Evolutionary conservation across 176 grass and related monocot genomes (phyloP).

Genomic region (Triticum turgidum): DNA sequence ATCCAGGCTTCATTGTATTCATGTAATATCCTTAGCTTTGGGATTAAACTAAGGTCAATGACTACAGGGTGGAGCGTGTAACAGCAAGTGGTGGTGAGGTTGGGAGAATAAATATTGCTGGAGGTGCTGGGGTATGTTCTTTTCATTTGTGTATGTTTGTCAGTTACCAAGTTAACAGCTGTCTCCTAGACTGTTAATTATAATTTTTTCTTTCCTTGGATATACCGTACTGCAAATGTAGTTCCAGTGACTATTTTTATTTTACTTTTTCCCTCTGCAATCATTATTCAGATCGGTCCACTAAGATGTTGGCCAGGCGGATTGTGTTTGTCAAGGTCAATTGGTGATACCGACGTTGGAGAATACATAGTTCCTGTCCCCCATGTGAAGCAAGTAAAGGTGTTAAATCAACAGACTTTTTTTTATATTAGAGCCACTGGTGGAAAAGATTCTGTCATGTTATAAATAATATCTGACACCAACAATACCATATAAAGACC

Average conservation of each 20-base stretch:
- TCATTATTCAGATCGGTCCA: constrained; percentile 78
- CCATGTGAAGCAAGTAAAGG: constrained; percentile 99
- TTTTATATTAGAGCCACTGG: constrained; percentile 3
- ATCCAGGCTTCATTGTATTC: constrained; percentile 23
- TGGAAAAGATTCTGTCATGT: constrained; percentile 26
- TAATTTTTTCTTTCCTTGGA: not conserved
- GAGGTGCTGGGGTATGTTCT: constrained; percentile 69
- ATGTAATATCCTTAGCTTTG: constrained; percentile 19
- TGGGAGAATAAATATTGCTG: constrained; percentile 88
- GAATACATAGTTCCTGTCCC: constrained; percentile 97
- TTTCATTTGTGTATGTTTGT: constrained; percentile 18
- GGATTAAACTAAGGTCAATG: constrained; percentile 18
- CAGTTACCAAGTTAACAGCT: constrained; percentile 4
- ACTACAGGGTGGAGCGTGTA: constrained; percentile 77
- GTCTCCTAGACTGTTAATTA: not conserved
- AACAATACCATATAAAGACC: constrained; percentile 16
- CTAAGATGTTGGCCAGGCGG: constrained; percentile 99
- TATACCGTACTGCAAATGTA: constrained; percentile 18
- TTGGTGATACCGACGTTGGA: constrained; percentile 91
- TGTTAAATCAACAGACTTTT: constrained; percentile 20
- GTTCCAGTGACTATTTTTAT: constrained; percentile 20
- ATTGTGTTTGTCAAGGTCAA: constrained; percentile 98
- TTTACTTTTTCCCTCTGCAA: constrained; percentile 22
- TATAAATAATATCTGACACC: constrained; percentile 32
- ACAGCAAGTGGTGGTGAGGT: constrained; percentile 91